Percentiles rank a stretch among this genome's conserved stretches.
Conservation (phyloP, 768 basidiomycete species). For the Phaeotremella fagi region DNA sequence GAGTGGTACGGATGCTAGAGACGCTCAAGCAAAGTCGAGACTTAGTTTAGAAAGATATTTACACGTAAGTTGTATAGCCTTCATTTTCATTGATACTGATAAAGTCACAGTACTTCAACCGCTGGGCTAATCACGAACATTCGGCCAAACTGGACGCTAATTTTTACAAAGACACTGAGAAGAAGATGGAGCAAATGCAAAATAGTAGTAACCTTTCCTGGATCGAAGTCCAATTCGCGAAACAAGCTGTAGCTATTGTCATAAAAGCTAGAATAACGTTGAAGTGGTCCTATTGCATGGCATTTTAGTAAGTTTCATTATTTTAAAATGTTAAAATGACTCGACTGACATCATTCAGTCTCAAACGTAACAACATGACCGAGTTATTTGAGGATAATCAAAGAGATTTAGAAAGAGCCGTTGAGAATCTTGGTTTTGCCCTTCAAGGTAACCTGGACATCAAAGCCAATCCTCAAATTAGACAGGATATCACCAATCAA, state of each 20-base stretch:
- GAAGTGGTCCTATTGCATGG: slow-evolving; percentile 99
- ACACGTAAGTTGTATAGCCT: slow-evolving; percentile 61
- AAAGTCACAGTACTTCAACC: slow-evolving; percentile 99
- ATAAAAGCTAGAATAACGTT: slow-evolving; percentile 85
- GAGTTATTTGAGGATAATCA: slow-evolving; percentile 97
- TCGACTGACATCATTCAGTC: slow-evolving; percentile 37
- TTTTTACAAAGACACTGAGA: slow-evolving; percentile 90
- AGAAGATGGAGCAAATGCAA: slow-evolving; percentile 99
- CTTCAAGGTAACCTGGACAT: slow-evolving; percentile 87
- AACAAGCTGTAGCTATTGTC: slow-evolving; percentile 93
- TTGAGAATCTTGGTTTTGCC: slow-evolving; percentile 88
- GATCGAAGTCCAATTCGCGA: slow-evolving; percentile 99
- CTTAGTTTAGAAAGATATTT: slow-evolving; percentile 92
- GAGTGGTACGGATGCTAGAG: slow-evolving; percentile 73
- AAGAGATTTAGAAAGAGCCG: slow-evolving; percentile 87
- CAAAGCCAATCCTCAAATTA: slow-evolving; percentile 70
- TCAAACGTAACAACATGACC: slow-evolving; percentile 84
- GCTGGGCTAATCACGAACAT: slow-evolving; percentile 99
- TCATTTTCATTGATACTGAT: background rate
- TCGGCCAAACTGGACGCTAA: slow-evolving; percentile 94
- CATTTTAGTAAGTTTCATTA: slow-evolving; percentile 65
- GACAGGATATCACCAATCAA: slow-evolving; percentile 94
- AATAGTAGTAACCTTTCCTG: slow-evolving; percentile 83
- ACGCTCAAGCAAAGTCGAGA: slow-evolving; percentile 82
- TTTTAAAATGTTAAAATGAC: background rate